Percentiles rank a stretch among this genome's conserved stretches.
phyloP scores from a whole-genome alignment of 2,329 filamentous ascomycete species.

The Dactylella cylindrospora region DNA sequence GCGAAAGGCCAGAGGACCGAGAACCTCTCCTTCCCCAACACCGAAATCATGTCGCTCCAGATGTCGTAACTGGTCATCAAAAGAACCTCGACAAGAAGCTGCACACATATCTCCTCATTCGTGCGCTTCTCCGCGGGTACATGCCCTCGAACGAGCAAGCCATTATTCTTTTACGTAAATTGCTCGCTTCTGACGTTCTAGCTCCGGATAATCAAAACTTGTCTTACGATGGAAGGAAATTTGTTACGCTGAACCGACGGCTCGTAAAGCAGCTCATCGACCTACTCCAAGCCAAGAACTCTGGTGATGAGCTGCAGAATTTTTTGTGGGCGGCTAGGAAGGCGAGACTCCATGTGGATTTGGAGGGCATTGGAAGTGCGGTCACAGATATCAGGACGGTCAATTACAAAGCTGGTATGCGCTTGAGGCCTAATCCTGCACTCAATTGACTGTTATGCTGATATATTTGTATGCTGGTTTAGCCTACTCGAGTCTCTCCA shows the following conservation, averaged over 20 bases:
- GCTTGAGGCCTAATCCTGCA: conserved; percentile 1
- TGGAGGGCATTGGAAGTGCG: conserved; percentile 63
- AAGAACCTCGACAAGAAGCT: conserved; percentile 80
- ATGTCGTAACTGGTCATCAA: conserved; percentile 56
- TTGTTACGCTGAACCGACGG: conserved; percentile 70
- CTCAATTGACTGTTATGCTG: not conserved
- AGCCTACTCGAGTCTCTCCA: conserved; percentile 80
- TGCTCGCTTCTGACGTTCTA: conserved; percentile 75
- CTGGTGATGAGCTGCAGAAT: conserved; percentile 81
- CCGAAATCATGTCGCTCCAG: conserved; percentile 72
- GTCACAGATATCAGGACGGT: conserved; percentile 67
- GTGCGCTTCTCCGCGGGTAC: conserved; percentile 77
- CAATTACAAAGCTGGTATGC: conserved; percentile 68
- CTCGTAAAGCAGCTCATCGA: conserved; percentile 79
- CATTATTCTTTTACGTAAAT: conserved; percentile 74
- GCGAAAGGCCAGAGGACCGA: conserved; percentile 63
- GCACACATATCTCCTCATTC: conserved; percentile 87
- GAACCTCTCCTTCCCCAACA: conserved; percentile 81
- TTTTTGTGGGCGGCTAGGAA: conserved; percentile 82
- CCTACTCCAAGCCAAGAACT: conserved; percentile 80
- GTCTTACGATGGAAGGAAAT: conserved; percentile 72
- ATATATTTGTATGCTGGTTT: conserved; percentile 10
- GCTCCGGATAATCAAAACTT: conserved; percentile 74
- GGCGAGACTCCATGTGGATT: conserved; percentile 69
- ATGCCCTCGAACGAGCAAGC: conserved; percentile 89